These are phyloP conservation scores for Bertia moriformis DNA, from an alignment of 2,329 filamentous ascomycete genomes.

Conservation along the genomic window DNA sequence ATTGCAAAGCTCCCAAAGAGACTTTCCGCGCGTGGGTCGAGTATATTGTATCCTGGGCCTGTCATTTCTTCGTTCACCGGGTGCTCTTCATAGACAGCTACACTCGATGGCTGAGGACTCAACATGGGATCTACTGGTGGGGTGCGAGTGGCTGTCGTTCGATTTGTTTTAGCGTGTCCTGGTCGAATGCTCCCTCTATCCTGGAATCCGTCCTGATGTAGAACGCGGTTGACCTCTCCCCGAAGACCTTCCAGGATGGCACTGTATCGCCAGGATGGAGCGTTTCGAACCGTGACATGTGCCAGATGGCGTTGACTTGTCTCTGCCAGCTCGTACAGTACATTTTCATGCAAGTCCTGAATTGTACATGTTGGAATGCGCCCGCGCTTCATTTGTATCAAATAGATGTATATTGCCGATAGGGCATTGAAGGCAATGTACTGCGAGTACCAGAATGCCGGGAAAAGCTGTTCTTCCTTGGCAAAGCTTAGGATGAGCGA, in stretches of 20 bases:
- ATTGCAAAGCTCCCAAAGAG: not conserved
- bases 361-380: not conserved
- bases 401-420: constrained; percentile 7
- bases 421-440: constrained; percentile 10
- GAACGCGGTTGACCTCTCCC: not conserved
- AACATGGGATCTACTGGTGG: not conserved
- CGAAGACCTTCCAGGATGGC: not conserved
- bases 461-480: constrained; percentile 7
- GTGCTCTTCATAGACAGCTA: not conserved
- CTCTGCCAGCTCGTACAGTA: not conserved
- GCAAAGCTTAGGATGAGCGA: constrained; percentile 8
- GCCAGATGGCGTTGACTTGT: not conserved
- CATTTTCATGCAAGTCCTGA: not conserved
- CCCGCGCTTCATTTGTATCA: constrained; percentile 6
- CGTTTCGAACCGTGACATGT: not conserved
- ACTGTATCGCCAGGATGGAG: not conserved
- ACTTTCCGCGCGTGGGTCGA: no score
- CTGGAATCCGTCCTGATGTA: not conserved
- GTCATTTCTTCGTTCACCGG: not conserved
- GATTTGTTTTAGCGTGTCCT: not conserved
- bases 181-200: not conserved
- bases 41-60: no score
- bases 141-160: not conserved
- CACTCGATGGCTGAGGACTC: no score
- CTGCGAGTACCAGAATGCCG: not conserved